Evolutionary conservation across 305 asterid genomes (phyloP).

Genomic region (Solanum hybrid): DNA sequence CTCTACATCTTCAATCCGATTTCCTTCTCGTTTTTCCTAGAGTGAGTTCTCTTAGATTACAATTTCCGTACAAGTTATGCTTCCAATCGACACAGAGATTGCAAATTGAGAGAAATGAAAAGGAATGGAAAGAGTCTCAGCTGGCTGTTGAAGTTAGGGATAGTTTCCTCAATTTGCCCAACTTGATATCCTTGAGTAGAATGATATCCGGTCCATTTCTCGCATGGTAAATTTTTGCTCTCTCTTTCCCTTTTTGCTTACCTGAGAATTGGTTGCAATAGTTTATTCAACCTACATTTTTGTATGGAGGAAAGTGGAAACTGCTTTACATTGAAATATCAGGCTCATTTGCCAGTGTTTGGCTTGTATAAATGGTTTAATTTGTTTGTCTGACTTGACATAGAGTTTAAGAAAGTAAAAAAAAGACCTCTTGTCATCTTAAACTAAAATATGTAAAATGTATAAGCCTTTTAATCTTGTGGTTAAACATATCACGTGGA

Average conservation of each 20-base stretch:
- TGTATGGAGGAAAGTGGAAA: neutral
- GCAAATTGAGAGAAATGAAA: neutral
- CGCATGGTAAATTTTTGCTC: constrained; percentile 51
- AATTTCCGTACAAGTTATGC: constrained; percentile 21
- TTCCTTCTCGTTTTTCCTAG: constrained; percentile 28
- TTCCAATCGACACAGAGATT: constrained; percentile 13
- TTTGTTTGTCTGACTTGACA: too few species aligned
- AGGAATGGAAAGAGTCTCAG: constrained; percentile 8
- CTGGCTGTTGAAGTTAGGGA: constrained; percentile 29
- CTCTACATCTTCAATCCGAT: constrained; percentile 68
- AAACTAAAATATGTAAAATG: too few species aligned
- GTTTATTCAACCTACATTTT: neutral
- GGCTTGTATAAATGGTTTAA: too few species aligned
- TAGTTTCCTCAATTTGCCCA: constrained; percentile 64
- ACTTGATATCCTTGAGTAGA: constrained; percentile 63
- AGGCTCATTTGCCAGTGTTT: neutral
- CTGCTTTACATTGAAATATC: neutral
- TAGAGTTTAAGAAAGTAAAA: too few species aligned
- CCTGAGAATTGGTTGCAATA: neutral
- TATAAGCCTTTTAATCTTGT: neutral
- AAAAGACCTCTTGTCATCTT: too few species aligned
- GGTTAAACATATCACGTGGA: neutral
- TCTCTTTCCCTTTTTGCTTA: neutral
- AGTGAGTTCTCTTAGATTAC: constrained; percentile 26
- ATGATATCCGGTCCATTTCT: constrained; percentile 87